Conservation (phyloP, 495 filamentous ascomycete genomes). For the Barbatosphaeria neglecta region DNA sequence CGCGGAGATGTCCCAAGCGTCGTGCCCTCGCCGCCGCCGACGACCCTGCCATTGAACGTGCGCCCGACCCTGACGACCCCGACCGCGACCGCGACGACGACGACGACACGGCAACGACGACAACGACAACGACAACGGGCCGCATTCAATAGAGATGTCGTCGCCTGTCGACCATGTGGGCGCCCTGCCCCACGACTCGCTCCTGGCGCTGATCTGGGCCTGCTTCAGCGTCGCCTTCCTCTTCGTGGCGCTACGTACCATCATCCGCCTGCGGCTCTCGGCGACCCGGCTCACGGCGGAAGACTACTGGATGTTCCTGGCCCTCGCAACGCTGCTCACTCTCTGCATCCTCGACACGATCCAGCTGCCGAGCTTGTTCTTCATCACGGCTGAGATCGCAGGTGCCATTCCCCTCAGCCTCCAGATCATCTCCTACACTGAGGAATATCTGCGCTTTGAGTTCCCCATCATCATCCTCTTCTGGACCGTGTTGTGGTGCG, state of each 20-base stretch:
- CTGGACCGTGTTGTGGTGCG: conserved; percentile 35
- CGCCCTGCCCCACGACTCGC: conserved; percentile 12
- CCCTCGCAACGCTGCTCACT: conserved; percentile 20
- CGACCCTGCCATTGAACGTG: no score
- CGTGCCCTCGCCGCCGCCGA: not conserved
- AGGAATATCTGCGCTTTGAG: conserved; percentile 23
- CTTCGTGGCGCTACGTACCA: conserved; percentile 26
- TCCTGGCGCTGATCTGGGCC: conserved; percentile 20
- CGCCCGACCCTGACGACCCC: no score
- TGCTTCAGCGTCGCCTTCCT: conserved; percentile 23
- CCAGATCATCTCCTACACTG: conserved; percentile 10
- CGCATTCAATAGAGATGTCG: conserved; percentile 2
- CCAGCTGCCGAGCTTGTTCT: conserved; percentile 31
- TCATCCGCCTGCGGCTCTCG: conserved; percentile 20
- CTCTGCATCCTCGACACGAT: conserved; percentile 33
- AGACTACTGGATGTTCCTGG: conserved; percentile 33
- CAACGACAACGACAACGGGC: no score
- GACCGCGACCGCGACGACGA: no score
- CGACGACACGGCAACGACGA: no score
- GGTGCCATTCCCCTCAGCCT: conserved; percentile 15
- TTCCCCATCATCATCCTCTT: conserved; percentile 36
- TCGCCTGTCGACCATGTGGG: conserved; percentile 8
- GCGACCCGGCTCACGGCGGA: conserved; percentile 19
- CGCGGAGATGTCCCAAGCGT: not conserved
- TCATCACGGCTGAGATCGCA: conserved; percentile 16